Percentiles rank a stretch among this genome's conserved stretches.
Conservation (phyloP, 495 filamentous ascomycete genomes). For the Neurospora terricola region DNA sequence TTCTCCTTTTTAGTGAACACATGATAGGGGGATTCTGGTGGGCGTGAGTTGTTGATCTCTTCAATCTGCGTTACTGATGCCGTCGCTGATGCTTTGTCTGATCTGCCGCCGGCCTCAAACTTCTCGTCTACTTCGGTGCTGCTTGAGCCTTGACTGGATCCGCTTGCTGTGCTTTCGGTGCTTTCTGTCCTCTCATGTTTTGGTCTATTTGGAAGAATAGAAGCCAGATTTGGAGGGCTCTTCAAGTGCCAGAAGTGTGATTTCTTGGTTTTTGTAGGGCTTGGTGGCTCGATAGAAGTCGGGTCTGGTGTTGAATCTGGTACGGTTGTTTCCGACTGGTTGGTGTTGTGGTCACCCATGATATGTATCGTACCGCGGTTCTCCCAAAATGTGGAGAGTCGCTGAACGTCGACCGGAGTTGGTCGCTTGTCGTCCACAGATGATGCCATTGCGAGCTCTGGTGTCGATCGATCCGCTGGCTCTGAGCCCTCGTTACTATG, state of each 20-base stretch:
- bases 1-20: conserved; percentile 26
- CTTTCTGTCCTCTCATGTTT: not conserved
- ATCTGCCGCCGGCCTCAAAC: not conserved
- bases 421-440: not conserved
- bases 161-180: not conserved
- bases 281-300: not conserved
- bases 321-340: not conserved
- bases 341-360: not conserved
- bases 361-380: not conserved
- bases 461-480: not conserved
- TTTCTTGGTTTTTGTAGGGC: not conserved
- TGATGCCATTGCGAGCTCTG: not conserved
- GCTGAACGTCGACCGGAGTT: not conserved
- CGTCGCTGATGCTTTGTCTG: not conserved
- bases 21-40: conserved; percentile 9
- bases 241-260: not conserved
- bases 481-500: not conserved
- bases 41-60: not conserved
- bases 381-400: not conserved
- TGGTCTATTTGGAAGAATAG: not conserved
- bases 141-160: not conserved
- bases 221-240: not conserved
- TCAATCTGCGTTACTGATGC: not conserved
- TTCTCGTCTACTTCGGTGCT: conserved; percentile 1
- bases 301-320: not conserved